A percentile compares a stretch with the other conserved stretches of the same genome.
Conservation (phyloP, 116 monocot species). For the Posidonia oceanica region DNA sequence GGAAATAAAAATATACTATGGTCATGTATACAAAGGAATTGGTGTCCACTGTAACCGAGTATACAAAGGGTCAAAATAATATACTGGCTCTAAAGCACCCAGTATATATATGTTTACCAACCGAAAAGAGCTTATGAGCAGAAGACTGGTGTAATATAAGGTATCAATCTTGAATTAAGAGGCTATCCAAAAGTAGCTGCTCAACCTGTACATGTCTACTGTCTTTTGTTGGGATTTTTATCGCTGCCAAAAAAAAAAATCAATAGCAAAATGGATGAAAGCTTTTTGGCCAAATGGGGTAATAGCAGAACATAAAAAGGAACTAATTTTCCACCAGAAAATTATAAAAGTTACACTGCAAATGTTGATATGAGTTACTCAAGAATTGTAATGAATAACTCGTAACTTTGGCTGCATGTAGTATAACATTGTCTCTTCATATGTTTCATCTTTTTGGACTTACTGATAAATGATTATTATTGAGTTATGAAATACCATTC, state of each 20-base stretch:
- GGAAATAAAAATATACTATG: not conserved
- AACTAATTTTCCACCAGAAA: not conserved
- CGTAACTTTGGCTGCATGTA: too few species aligned
- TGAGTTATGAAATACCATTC: too few species aligned
- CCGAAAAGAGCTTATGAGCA: not conserved
- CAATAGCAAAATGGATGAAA: not conserved
- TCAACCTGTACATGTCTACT: constrained; percentile 28
- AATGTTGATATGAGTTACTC: too few species aligned
- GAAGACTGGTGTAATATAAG: not conserved
- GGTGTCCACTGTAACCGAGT: too few species aligned
- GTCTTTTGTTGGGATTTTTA: constrained; percentile 21
- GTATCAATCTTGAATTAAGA: constrained; percentile 25
- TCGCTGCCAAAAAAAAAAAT: constrained; percentile 26
- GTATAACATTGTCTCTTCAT: too few species aligned
- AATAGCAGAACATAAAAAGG: not conserved
- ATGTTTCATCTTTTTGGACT: too few species aligned
- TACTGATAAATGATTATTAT: too few species aligned
- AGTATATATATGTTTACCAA: not conserved
- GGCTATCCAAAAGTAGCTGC: constrained; percentile 63
- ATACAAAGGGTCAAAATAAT: too few species aligned
- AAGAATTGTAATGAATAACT: too few species aligned
- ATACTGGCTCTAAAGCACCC: not conserved
- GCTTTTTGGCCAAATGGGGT: not conserved
- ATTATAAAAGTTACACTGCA: too few species aligned
- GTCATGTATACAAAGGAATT: too few species aligned